Evolutionary conservation across 2,329 filamentous ascomycete genomes (phyloP).

Genomic region (Dactylellina leptospora): DNA sequence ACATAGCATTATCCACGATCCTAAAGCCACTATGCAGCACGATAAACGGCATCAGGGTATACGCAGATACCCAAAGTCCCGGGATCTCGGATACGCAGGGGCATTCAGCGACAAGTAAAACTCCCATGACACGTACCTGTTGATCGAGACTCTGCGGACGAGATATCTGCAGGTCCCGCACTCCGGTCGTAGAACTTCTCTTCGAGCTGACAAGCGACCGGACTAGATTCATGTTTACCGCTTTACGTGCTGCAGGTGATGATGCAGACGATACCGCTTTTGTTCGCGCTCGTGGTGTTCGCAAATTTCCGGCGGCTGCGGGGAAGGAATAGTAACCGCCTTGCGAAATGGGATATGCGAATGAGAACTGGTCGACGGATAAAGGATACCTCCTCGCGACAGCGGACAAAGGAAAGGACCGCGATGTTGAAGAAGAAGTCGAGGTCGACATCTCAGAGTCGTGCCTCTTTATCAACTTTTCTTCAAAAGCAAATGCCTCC

Average conservation of each 20-base stretch:
- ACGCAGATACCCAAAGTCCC: too few species aligned
- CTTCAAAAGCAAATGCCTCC: slow-evolving; percentile 44
- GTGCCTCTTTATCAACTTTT: slow-evolving; percentile 50
- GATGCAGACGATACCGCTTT: background rate
- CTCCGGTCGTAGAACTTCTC: slow-evolving; percentile 26
- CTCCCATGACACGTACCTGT: slow-evolving; percentile 32
- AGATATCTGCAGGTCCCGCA: slow-evolving; percentile 47
- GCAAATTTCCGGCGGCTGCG: slow-evolving; percentile 27
- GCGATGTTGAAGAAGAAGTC: slow-evolving; percentile 39
- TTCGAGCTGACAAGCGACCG: slow-evolving; percentile 51
- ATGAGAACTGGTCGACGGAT: slow-evolving; percentile 28
- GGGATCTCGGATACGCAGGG: too few species aligned
- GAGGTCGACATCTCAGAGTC: slow-evolving; percentile 24
- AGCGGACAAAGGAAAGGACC: slow-evolving; percentile 28
- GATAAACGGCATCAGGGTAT: slow-evolving; percentile 4
- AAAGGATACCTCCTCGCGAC: slow-evolving; percentile 5
- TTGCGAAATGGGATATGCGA: slow-evolving; percentile 26
- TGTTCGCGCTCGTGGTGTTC: slow-evolving; percentile 10
- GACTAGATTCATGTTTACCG: slow-evolving; percentile 45
- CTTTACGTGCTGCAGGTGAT: slow-evolving; percentile 19
- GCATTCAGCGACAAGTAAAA: slow-evolving; percentile 14
- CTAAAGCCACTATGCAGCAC: slow-evolving; percentile 2
- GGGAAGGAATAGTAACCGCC: slow-evolving; percentile 30
- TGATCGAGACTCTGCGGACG: slow-evolving; percentile 34
- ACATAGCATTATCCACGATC: background rate